phyloP scores from a whole-genome alignment of 2,329 filamentous ascomycete species.

The Leptosphaerulina australis region DNA sequence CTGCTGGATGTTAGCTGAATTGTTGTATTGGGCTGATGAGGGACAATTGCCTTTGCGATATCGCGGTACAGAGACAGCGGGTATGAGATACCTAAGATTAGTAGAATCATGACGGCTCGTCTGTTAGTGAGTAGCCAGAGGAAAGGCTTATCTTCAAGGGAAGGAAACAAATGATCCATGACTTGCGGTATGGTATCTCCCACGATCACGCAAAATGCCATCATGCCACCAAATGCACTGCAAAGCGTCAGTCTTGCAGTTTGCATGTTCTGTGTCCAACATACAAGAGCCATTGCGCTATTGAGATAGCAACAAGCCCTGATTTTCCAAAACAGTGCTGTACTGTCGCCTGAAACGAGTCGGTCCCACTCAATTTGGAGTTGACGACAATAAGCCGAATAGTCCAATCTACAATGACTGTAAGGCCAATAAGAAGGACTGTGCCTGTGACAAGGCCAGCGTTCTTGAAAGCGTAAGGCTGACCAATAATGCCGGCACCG shows the following conservation, averaged over 20 bases:
- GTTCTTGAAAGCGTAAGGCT: constrained; percentile 95
- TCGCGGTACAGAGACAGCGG: constrained; percentile 93
- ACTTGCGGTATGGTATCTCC: constrained; percentile 96
- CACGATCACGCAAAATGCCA: constrained; percentile 96
- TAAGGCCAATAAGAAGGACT: constrained; percentile 77
- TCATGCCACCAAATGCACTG: constrained; percentile 94
- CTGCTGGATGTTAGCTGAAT: constrained; percentile 57
- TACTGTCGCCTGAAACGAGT: constrained; percentile 94
- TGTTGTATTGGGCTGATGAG: constrained; percentile 14
- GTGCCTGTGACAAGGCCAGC: constrained; percentile 84
- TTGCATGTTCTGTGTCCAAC: constrained; percentile 23
- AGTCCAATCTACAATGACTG: constrained; percentile 92
- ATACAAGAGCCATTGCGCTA: constrained; percentile 94
- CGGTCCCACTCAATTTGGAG: constrained; percentile 91
- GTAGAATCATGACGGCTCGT: constrained; percentile 83
- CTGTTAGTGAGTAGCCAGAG: constrained; percentile 83
- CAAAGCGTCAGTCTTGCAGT: constrained; percentile 27
- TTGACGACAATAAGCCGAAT: constrained; percentile 97
- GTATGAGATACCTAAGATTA: constrained; percentile 84
- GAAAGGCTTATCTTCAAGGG: constrained; percentile 72
- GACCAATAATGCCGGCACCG: constrained; percentile 72
- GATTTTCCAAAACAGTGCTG: constrained; percentile 91
- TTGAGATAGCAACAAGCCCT: constrained; percentile 84
- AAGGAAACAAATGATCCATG: constrained; percentile 79
- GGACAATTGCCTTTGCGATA: constrained; percentile 75